These are phyloP conservation scores for Tricholoma hemisulphureum DNA, from an alignment of 768 basidiomycete genomes.

Conservation along the genomic window DNA sequence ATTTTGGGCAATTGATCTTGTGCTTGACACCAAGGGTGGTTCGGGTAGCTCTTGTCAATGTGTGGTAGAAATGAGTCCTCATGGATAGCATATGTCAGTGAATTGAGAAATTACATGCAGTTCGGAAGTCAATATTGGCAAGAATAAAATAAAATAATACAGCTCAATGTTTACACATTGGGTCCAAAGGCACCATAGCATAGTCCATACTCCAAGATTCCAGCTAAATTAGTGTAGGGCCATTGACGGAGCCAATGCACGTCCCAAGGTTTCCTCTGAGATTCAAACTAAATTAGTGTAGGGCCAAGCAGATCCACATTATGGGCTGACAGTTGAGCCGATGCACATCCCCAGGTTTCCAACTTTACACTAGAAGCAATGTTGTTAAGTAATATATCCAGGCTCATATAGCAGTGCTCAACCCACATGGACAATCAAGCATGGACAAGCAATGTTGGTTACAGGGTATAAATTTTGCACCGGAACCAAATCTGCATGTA, in stretches of 20 bases:
- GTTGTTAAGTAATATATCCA: background rate
- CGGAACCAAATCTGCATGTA: background rate
- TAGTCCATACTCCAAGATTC: too few relatives aligned
- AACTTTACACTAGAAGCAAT: background rate
- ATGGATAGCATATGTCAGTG: slow-evolving; percentile 1
- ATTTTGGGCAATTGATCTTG: background rate
- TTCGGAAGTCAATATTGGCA: background rate
- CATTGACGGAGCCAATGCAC: too few relatives aligned
- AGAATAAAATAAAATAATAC: background rate
- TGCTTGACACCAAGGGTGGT: background rate
- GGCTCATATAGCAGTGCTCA: background rate
- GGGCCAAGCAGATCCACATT: too few relatives aligned
- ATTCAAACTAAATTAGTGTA: too few relatives aligned
- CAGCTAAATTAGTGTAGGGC: too few relatives aligned
- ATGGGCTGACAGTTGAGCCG: background rate
- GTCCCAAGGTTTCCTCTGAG: too few relatives aligned
- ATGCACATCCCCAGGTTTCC: background rate
- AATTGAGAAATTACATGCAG: background rate
- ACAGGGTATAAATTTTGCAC: background rate
- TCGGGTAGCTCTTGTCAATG: background rate
- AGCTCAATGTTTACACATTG: background rate
- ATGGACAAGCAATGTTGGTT: background rate
- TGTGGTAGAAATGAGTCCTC: background rate
- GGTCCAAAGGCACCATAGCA: background rate
- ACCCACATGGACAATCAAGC: background rate